Evolutionary conservation across 1,284 basidiomycete genomes (phyloP), one percentile per base, ranked within the genome.

Genomic region (Pterula multifida): DNA sequence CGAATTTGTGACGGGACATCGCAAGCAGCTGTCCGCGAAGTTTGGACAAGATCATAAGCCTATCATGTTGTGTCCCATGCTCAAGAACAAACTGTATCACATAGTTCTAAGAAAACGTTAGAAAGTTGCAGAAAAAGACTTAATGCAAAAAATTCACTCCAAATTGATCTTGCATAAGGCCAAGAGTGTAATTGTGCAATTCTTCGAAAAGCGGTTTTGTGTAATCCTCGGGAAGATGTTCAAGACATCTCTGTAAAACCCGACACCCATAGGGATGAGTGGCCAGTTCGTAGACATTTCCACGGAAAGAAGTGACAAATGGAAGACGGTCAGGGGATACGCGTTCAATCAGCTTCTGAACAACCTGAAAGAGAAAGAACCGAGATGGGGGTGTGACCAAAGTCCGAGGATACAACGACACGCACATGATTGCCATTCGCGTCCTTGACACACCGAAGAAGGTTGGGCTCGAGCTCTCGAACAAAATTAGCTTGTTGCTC

Each of bases 221-320:
- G 52, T 81, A 77, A 4, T 77, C 75, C 19, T 81, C 75, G 0
- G 82, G 78, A 36, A 97, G 73, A 58, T 90, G 79, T 63, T 97
- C 93, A 53, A 98, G 84, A 61, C 89, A 90, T 50, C 92, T 77
- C 65, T 98, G 96, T 19, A 98, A 74, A 13, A 98, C 96, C 6
- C 96, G 82, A 61, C 96, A 98, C 0, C 93, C 93, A 58, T 94
- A 98, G 1, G 91, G 85, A 63, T 98, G 93, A 0, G 84, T 86
- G 1, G 93, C 83, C 19, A 98, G 72, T 50, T 85, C 79, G 54
- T 80, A 78, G n/a, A 96, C 88, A 56, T 87, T 83, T 2, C 88
- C 88, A 11, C 76, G 72, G 72, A 98, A 96, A 1, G 77, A 71
- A 47, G 76, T 69, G 50, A 94, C 76, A 60, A 97, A 91, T 1